Percentiles rank a stretch among this genome's conserved stretches.
Evolutionary conservation across 2,329 filamentous ascomycete genomes (phyloP).

Genomic region (Pestalotiopsis sp.): DNA sequence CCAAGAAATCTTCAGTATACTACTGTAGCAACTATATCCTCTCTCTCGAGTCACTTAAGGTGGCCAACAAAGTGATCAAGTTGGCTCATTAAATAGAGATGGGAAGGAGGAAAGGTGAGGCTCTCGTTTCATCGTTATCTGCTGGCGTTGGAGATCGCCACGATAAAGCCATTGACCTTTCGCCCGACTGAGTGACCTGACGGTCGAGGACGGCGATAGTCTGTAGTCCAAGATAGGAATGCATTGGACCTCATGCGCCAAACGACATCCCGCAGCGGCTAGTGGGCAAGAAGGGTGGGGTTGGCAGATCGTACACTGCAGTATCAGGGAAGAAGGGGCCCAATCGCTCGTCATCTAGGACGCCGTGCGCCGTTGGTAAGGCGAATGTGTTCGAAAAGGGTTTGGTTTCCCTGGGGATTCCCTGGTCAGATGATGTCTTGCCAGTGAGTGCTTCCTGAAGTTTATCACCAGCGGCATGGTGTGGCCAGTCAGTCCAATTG

Average conservation of each 20-base stretch:
- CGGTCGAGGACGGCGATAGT: not conserved
- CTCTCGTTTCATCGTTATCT: not conserved
- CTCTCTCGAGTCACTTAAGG: not conserved
- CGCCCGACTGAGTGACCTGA: not conserved
- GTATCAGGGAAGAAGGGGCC: slow-evolving; percentile 9
- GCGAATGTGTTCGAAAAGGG: not conserved
- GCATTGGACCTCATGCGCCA: slow-evolving; percentile 7
- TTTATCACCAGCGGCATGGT: not conserved
- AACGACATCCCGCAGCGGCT: slow-evolving; percentile 7
- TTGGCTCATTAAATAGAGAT: not conserved
- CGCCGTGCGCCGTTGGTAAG: not conserved
- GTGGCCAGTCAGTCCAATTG: not conserved
- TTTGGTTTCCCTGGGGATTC: not conserved
- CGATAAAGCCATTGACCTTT: not conserved
- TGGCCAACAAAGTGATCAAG: not conserved
- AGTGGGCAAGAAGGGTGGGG: slow-evolving; percentile 12
- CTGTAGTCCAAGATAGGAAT: not conserved
- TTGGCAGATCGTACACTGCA: slow-evolving; percentile 2
- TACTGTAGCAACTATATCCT: not conserved
- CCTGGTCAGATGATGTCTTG: slow-evolving; percentile 4
- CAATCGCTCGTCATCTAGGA: slow-evolving; percentile 5
- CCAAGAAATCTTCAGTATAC: not conserved
- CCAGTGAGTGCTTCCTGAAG: not conserved
- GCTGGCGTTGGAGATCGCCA: not conserved
- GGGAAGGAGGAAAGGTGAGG: not conserved